Base-by-base conservation (phyloP, 2,329 filamentous ascomycete species). In the Bipolaris zeicola region DNA sequence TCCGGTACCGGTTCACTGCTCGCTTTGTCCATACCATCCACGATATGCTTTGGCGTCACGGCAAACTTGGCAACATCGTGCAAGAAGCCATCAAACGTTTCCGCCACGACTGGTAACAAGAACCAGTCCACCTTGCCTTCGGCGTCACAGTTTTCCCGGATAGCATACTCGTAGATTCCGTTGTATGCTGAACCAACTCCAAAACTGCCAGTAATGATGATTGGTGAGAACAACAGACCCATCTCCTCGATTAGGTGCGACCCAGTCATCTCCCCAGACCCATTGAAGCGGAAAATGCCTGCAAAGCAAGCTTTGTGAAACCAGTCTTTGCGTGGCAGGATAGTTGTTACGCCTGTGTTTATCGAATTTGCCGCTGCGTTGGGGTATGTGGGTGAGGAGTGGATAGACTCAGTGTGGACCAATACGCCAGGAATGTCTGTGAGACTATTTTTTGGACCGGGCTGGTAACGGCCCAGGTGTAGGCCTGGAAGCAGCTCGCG, bases 1-100 rank as follows among this genome's bases (percentile, higher is more conserved):
- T 90, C 87, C 1, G 75, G 73, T 0, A 89, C 85, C 0, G 77
- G 73, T 1, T 80, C 83, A 7, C 78, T 75, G 2, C 76, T 77
- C 0, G 83, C 85, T 6, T 70, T 77, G 31, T 80, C 77, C 49
- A 89, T 83, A 0, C 85, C 83, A 3, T 77, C 68, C 26, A 84
- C 76, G 33, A 88, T 75, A 59, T 87, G 82, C 51, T 82, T 73
- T 0, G 84, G 77, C 22, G 77, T 82, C 2, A 89, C 79, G 0
- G 80, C 79, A 51, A 88, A 85, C 16, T 80, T 79, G 22, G 77
- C 76, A 1, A 85, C 76, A 61, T 89, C 83, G 65, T 83, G 87
- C 31, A 89, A 66, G 59, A 79, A 84, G 8, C 86, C 86, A 62
- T 89, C 86, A 51, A 83, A 88, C 0, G 87, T 89, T 74, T 89